A percentile compares a stretch with the other conserved stretches of the same genome.
These are phyloP conservation scores for Esteya vermicola DNA, from an alignment of 2,329 filamentous ascomycete species.

Conservation along the genomic window DNA sequence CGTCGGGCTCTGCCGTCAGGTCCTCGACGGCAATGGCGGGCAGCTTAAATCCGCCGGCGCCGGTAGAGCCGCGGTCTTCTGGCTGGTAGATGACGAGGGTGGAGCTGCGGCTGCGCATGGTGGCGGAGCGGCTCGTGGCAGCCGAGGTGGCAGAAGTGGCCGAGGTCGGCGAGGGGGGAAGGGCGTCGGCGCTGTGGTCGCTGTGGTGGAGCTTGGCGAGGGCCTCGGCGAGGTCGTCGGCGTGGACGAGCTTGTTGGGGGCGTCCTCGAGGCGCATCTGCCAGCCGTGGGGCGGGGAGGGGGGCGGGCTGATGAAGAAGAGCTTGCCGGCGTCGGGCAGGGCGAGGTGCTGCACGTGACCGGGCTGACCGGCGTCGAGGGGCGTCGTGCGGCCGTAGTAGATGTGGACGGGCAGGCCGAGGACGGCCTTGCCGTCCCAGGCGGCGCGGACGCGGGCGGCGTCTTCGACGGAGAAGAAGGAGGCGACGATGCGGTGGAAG, in stretches of 20 bases:
- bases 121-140: conserved; percentile 6
- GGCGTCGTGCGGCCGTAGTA: conserved; percentile 53
- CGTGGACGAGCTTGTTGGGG: conserved; percentile 55
- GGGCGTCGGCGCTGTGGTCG: conserved; percentile 10
- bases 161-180: conserved; percentile 26
- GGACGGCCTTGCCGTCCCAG: conserved; percentile 60
- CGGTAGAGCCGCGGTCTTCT: conserved; percentile 23
- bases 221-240: conserved; percentile 53
- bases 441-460: conserved; percentile 57
- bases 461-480: conserved; percentile 56
- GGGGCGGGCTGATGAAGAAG: conserved; percentile 60
- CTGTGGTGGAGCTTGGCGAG: conserved; percentile 45
- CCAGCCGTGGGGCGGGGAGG: conserved; percentile 55
- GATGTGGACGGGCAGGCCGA: conserved; percentile 54
- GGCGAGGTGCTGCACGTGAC: conserved; percentile 42
- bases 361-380: conserved; percentile 23
- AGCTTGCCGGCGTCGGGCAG: conserved; percentile 56
- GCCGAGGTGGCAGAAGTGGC: conserved; percentile 16
- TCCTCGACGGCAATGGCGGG: conserved; percentile 20
- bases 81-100: conserved; percentile 51
- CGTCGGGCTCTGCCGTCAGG: conserved; percentile 53
- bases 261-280: conserved; percentile 54
- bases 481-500: conserved; percentile 68
- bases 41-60: too few relatives aligned
- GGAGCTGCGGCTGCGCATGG: conserved; percentile 42